Conservation (phyloP, 1,284 basidiomycete species). For the Agaricales sp. region DNA sequence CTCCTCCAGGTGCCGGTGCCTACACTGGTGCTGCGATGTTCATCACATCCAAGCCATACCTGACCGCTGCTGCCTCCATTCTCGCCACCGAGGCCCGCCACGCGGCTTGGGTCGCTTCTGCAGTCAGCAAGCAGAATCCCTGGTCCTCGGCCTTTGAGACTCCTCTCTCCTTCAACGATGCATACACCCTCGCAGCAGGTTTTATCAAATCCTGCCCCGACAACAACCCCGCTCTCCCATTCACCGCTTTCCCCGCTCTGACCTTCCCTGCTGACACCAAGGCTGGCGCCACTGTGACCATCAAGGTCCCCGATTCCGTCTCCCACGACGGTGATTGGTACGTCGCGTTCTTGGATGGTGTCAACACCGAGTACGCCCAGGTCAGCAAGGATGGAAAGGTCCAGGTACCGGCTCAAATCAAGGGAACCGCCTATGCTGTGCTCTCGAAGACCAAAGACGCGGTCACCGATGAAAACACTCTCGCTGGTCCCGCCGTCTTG, state of each 20-base stretch:
- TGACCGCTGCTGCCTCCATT: conserved; percentile 30
- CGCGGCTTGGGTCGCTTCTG: conserved; percentile 38
- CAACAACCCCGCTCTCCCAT: conserved; percentile 30
- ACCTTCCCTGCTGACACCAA: conserved; percentile 2
- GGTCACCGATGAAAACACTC: neutral
- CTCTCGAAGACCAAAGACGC: neutral
- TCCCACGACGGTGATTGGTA: neutral
- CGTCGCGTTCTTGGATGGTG: neutral
- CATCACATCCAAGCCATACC: conserved; percentile 28
- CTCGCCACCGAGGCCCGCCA: conserved; percentile 36
- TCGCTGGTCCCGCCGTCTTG: conserved; percentile 1
- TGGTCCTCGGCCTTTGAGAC: conserved; percentile 49
- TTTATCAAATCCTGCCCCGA: conserved; percentile 41
- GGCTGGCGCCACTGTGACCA: neutral
- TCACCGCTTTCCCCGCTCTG: conserved; percentile 30
- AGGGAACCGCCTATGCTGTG: neutral
- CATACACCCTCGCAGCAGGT: conserved; percentile 27
- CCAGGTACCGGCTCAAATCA: neutral
- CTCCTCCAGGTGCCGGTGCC: conserved; percentile 19
- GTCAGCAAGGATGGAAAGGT: neutral
- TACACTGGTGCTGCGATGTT: conserved; percentile 43
- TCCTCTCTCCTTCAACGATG: conserved; percentile 40
- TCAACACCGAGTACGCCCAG: neutral
- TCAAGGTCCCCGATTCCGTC: neutral
- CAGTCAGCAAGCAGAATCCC: conserved; percentile 33